Base-by-base conservation (phyloP, 345 rosid genomes). In the Populus simonii region DNA sequence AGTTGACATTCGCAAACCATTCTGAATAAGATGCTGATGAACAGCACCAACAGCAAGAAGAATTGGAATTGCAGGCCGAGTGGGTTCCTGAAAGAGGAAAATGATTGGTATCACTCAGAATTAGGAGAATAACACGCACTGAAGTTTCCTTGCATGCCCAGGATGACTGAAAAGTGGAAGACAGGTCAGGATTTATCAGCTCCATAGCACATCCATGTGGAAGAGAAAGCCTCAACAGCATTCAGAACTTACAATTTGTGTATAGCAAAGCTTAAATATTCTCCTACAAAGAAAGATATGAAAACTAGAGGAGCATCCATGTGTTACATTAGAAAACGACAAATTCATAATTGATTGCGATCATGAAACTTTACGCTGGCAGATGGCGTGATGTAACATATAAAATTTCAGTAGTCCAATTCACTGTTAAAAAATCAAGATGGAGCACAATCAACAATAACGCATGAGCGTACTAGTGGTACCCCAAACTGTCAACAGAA, bases 1-100 rank as follows among this genome's bases (percentile, higher is more conserved):
- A 83, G 96, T 92, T 74, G 96, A 93, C 97, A 91, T 92, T 65
- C 99, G 87, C 84, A 93, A 81, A 68, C 99, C 98, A 80, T 96
- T 96, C 84, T 96, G 94, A 83, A 96, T 93, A 82, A 96, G 99
- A 90, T 96, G 99, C 83, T 96, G 99, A 86, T 93, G 99, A 72
- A 96, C 93, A 43, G 99, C 94, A 23, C 98, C 99, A 71, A 96
- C 98, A 76, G 99, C 98, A 85, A 96, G 90, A 84, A 96, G 90
- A 79, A 96, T 90, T n/a, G 99, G 99, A 45, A 96, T 84, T 80
- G 95, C 89, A 83, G 98, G 98, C 73, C 93, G 82, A 25, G 99
- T 93, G 45, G 98, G 90, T 83, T 93, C 96, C 99, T 96, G 87
- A 67, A 74, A 70, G 79, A 77, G 76, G 71, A 71, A 57, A 70